A percentile compares a stretch with the other conserved stretches of the same genome.
Evolutionary conservation across 1,284 basidiomycete genomes (phyloP).

Genomic region (Ustilago sp.): DNA sequence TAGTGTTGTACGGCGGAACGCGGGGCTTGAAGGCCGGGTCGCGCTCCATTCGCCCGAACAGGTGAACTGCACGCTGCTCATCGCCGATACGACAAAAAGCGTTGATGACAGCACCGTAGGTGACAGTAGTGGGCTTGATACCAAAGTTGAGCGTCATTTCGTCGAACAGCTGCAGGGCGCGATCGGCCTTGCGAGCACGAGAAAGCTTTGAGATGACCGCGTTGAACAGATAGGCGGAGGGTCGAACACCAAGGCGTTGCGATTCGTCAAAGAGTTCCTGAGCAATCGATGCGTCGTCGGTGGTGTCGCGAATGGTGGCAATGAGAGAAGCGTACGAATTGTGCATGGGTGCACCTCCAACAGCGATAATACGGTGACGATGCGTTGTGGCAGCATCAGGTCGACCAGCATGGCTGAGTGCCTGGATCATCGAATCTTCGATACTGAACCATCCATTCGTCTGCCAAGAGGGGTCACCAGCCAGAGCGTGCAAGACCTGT

Average conservation of each 20-base stretch:
- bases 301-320: constrained; percentile 66
- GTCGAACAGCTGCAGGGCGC: constrained; percentile 66
- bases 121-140: constrained; percentile 83
- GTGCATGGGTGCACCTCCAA: constrained; percentile 56
- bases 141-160: constrained; percentile 64
- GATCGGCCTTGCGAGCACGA: constrained; percentile 66
- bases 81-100: constrained; percentile 89
- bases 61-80: constrained; percentile 80
- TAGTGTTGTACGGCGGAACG: constrained; percentile 94
- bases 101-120: constrained; percentile 91
- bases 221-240: constrained; percentile 67
- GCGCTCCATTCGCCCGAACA: constrained; percentile 87
- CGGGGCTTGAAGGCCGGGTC: constrained; percentile 84
- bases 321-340: constrained; percentile 67
- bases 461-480: constrained; percentile 66
- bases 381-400: constrained; percentile 55
- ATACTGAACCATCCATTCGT: constrained; percentile 69
- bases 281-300: constrained; percentile 67
- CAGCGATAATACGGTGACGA: constrained; percentile 63
- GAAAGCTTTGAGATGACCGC: constrained; percentile 68
- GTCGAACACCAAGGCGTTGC: constrained; percentile 60
- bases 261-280: constrained; percentile 68
- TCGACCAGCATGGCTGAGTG: constrained; percentile 63
- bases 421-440: constrained; percentile 65
- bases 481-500: constrained; percentile 53